Evolutionary conservation across 495 filamentous ascomycete genomes (phyloP), one percentile per base, ranked within the genome.

Genomic region (Podospora conica): DNA sequence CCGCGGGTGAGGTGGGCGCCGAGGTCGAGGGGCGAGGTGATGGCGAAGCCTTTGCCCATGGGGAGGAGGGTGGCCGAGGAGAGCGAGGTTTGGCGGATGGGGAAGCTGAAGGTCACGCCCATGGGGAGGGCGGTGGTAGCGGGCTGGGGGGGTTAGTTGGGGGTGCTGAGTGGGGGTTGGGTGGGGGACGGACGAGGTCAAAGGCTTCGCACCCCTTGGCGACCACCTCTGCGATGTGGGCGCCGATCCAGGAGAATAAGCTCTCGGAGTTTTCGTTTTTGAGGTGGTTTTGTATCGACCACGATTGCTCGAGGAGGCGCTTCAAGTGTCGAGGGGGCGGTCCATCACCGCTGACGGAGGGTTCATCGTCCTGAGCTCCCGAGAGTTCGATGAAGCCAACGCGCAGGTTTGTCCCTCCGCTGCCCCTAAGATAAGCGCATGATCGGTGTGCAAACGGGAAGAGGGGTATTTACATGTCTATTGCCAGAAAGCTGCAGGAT

Each of bases 21-120:
- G 15, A 96, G 85, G 68, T 94, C 86, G 24, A 91, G 80, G 53
- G 89, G 84, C 2, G 86, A 87, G 0, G 85, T 87, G 55, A 94
- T 90, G 28, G 89, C 87, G 68, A 94, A 96, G 23, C 91, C 91
- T 77, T 96, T 94, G 28, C 91, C 91, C 91, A 93, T 93, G 7
- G 88, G 84, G 88, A 92, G 92, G 53, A 96, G 76, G 6, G 87
- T 89, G 10, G 91, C 91, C 66, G 92, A 85, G 18, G 88, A 82
- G 58, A 94, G 80, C 23, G 88, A 87, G 64, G 84, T 83, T 82
- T 96, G 91, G 72, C 87, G 85, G 78, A 94, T 92, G 12, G 91
- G 91, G 69, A 96, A 96, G 78, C 88, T 91, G 74, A 93, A 96
- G 15, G 91, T 92, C 53, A 96, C 89, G 2, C 91, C 91, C 80